phyloP scores from a whole-genome alignment of 768 basidiomycete species.

The Boletus huronensis region DNA sequence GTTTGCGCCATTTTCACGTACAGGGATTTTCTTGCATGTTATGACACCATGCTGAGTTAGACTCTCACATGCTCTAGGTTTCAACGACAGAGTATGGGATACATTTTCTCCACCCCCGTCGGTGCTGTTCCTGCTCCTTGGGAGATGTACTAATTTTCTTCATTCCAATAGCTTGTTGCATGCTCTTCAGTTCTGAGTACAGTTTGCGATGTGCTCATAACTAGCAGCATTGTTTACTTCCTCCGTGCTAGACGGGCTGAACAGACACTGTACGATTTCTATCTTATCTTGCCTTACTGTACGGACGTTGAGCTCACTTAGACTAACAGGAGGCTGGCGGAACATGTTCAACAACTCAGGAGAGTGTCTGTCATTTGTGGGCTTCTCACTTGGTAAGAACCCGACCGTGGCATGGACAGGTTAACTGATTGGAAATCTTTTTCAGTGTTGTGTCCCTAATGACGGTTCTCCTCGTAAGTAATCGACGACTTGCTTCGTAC shows the following conservation, averaged over 20 bases:
- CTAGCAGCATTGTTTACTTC: constrained; percentile 2
- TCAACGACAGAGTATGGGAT: not conserved
- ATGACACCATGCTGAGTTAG: not conserved
- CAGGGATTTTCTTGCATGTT: not conserved
- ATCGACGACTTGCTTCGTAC: not conserved
- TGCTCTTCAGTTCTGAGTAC: not conserved
- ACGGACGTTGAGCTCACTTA: not conserved
- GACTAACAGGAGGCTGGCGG: not conserved
- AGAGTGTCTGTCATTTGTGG: constrained; percentile 1
- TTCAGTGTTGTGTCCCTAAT: not conserved
- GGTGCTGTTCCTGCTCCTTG: not conserved
- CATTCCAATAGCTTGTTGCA: not conserved
- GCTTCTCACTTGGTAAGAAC: constrained; percentile 3
- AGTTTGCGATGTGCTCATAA: constrained; percentile 1
- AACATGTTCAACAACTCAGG: constrained; percentile 1
- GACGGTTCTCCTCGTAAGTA: constrained; percentile 5
- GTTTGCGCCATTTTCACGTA: constrained; percentile 1
- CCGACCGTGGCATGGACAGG: not conserved
- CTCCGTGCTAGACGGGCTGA: not conserved
- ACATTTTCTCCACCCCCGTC: constrained; percentile 6
- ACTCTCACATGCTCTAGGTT: not conserved
- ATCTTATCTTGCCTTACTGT: not conserved
- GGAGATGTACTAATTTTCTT: not conserved
- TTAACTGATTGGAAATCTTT: not conserved
- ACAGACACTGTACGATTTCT: not conserved